Evolutionary conservation across 2,329 filamentous ascomycete species (phyloP).

Genomic region (Diaporthe australafricana): DNA sequence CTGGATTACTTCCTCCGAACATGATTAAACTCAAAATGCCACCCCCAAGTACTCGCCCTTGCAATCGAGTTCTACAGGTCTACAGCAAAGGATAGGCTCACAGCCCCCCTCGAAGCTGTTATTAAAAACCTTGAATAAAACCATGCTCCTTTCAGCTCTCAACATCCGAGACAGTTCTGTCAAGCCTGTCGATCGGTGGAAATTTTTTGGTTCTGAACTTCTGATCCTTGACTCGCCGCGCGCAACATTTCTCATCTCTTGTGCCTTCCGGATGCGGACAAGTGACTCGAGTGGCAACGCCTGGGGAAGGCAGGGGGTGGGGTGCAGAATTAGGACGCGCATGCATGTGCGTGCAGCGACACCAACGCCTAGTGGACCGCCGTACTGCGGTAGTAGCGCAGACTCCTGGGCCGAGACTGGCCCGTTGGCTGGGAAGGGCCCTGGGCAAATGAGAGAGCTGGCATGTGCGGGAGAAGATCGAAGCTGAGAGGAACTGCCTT

Average conservation of each 20-base stretch:
- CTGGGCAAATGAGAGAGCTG: neutral
- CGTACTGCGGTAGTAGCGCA: neutral
- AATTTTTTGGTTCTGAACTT: no score
- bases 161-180: neutral
- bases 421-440: neutral
- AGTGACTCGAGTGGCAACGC: conserved; percentile 27
- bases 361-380: no score
- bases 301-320: conserved; percentile 10
- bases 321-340: conserved; percentile 2
- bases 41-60: neutral
- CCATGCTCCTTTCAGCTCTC: neutral
- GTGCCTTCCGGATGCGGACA: conserved; percentile 20
- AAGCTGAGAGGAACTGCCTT: conserved; percentile 27
- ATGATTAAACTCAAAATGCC: conserved; percentile 15
- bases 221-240: conserved; percentile 12
- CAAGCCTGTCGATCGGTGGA: neutral
- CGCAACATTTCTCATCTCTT: conserved; percentile 3
- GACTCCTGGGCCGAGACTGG: conserved; percentile 15
- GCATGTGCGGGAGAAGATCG: conserved; percentile 1
- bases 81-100: neutral
- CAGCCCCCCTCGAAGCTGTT: no score
- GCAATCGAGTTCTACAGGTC: neutral
- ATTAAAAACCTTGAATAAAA: neutral
- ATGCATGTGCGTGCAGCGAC: conserved; percentile 16
- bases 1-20: neutral